Base-by-base conservation (phyloP, 805 yeast genomes). In the Isabelozyma pseudorhagii region DNA sequence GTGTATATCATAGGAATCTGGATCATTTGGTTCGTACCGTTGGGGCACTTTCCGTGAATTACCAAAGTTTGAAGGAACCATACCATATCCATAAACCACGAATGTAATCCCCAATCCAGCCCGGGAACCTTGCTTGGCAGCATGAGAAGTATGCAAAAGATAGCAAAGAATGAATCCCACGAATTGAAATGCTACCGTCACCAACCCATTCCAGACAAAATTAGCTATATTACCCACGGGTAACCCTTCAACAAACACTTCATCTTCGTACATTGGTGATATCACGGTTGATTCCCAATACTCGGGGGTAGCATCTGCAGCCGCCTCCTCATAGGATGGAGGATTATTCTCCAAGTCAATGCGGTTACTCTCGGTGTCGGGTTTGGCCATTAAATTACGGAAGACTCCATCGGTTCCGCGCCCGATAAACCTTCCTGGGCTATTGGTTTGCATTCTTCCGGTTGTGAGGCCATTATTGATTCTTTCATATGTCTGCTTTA, bases 161-260 rank as follows among this genome's bases (percentile, higher is more conserved):
- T 92, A 94, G 7, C 98, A 92, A 48, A 93, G 76, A 40, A 94
- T 75, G 68, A 94, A 94, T 3, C 99, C 99, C 31, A 93, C 86
- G 64, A 88, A 89, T 68, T 93, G 97, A 74, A 94, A 94, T 40
- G 96, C 86, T n/a, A 89, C 79, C 21, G 96, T 84, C 2, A 94
- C 96, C 56, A 90, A 77, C 56, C 84, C 77, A 68, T 92, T 93
- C 98, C 99, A 93, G 5, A 89, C 68, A 59, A 92, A 85, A 61
- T 89, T 89, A 38, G 96, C 83, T n/a, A 88, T 65, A 60, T 87
- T 87, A 2, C 99, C 99, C 29, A 93, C 98, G 0, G 99, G 98
- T 56, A 94, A 74, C 0, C 97, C 98, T 57, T 93, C 97, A 31
- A 94, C 90, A 67, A 89, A 89, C 15, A 94, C 85, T 66, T 93